Percentiles rank a stretch among this genome's conserved stretches.
These are phyloP conservation scores for Plectosphaerella sp. DNA, from an alignment of 2,329 filamentous ascomycete genomes.

Conservation along the genomic window DNA sequence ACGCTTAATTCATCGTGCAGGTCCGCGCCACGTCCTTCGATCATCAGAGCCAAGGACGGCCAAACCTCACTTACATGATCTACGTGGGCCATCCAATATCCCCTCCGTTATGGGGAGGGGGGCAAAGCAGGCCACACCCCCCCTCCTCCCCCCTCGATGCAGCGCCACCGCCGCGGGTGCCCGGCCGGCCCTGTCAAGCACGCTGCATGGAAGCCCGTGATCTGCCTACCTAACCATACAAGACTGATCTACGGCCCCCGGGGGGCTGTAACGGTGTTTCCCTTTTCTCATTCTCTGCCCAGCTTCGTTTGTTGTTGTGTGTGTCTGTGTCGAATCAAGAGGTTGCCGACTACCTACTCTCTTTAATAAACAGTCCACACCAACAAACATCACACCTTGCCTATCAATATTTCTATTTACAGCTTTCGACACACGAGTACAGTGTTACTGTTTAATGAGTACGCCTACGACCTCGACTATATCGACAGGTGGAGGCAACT, in stretches of 20 bases:
- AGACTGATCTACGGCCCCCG: background rate
- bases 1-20: background rate
- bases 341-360: background rate
- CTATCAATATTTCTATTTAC: background rate
- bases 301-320: background rate
- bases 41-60: background rate
- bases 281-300: background rate
- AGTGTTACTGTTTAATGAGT: background rate
- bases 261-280: background rate
- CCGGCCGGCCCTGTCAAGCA: no score
- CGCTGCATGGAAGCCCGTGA: background rate
- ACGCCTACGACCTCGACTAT: background rate
- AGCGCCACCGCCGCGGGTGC: background rate
- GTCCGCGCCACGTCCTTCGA: background rate
- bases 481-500: background rate
- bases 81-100: constrained; percentile 2
- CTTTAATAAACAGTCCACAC: background rate
- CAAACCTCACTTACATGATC: constrained; percentile 4
- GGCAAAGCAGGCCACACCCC: background rate
- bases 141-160: background rate
- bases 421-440: background rate
- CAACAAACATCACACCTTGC: background rate
- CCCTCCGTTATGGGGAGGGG: background rate
- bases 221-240: background rate
- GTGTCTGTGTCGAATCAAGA: background rate